phyloP scores from a whole-genome alignment of 2,329 filamentous ascomycete genomes.

The Seiridium cupressi region DNA sequence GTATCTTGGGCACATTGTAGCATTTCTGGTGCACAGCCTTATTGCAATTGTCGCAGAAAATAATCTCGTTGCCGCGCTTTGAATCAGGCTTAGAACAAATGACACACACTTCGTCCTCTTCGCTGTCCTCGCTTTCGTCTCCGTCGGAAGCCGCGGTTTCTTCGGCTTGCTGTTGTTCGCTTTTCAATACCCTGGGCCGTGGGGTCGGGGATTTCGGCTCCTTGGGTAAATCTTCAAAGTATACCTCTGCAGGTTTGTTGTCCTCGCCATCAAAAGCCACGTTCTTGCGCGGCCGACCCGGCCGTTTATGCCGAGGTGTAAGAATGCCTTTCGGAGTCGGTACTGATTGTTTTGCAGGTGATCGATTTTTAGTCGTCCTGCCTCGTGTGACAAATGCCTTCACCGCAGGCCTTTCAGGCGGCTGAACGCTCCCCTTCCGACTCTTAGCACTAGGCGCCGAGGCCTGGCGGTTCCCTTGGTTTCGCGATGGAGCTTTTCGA shows the following conservation, averaged over 20 bases:
- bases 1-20: slow-evolving; percentile 55
- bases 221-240: slow-evolving; percentile 49
- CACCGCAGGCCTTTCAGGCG: slow-evolving; percentile 1
- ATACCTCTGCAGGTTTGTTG: slow-evolving; percentile 33
- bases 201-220: slow-evolving; percentile 23
- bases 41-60: slow-evolving; percentile 65
- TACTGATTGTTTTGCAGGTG: slow-evolving; percentile 12
- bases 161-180: slow-evolving; percentile 7
- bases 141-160: slow-evolving; percentile 15
- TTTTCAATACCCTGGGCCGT: slow-evolving; percentile 4
- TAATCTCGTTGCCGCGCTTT: slow-evolving; percentile 57
- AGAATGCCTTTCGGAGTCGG: slow-evolving; percentile 53
- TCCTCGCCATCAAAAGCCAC: slow-evolving; percentile 47
- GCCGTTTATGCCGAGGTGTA: slow-evolving; percentile 47
- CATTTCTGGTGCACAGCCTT: slow-evolving; percentile 62
- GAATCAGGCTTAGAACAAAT: slow-evolving; percentile 59
- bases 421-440: background rate
- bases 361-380: slow-evolving; percentile 9
- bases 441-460: background rate
- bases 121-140: slow-evolving; percentile 29
- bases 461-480: background rate
- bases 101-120: slow-evolving; percentile 55
- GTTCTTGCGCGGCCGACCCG: slow-evolving; percentile 45
- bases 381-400: slow-evolving; percentile 14
- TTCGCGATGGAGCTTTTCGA: slow-evolving; percentile 11